Base-by-base conservation (phyloP, 768 basidiomycete species). In the Pisolithus tinctorius region DNA sequence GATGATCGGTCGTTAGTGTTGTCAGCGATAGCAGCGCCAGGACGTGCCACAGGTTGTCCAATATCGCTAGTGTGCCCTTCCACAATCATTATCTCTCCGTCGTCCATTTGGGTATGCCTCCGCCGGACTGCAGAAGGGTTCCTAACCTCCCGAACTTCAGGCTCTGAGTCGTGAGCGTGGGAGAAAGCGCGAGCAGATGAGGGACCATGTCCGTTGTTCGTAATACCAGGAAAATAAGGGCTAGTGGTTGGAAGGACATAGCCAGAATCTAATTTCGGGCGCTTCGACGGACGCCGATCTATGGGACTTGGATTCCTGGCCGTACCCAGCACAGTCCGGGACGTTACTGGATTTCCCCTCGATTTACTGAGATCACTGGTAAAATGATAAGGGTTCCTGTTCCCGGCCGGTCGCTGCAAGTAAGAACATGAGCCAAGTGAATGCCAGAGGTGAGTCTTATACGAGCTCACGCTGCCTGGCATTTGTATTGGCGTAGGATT, bases 271-370 rank as follows among this genome's bases (percentile, higher is more conserved):
- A 51, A 38, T 46, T 43, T 68, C 41, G 41, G 56, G 49, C 64
- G 66, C 59, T 68, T 68, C 38, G 45, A 42, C 4, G 45, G 34
- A 51, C 41, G 60, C 3, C 8, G 8, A n/a, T 59, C 50, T 8
- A 31, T 10, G 39, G 6, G 10, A 23, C 16, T 17, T 11, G 10
- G 9, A 25, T 3, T 10, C 27, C 31, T 36, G 38, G 44, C 9
- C 47, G 53, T 54, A 23, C 48, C 54, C 13, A 69, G 48, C 30
- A 68, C 0, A 1, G 68, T 66, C 49, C 57, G 53, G 3, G 4
- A 10, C 11, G 47, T 49, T 20, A 55, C 66, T 1, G 64, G 66
- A 41, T 68, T 69, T 10, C 65, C 67, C 26, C 11, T 39, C 1
- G 0, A 0, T 31, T 9, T 27, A 14, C n/a, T 0, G 4, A 60